phyloP scores from a whole-genome alignment of 176 grass and related monocot species.

The Rhipidocladum racemiflorum region DNA sequence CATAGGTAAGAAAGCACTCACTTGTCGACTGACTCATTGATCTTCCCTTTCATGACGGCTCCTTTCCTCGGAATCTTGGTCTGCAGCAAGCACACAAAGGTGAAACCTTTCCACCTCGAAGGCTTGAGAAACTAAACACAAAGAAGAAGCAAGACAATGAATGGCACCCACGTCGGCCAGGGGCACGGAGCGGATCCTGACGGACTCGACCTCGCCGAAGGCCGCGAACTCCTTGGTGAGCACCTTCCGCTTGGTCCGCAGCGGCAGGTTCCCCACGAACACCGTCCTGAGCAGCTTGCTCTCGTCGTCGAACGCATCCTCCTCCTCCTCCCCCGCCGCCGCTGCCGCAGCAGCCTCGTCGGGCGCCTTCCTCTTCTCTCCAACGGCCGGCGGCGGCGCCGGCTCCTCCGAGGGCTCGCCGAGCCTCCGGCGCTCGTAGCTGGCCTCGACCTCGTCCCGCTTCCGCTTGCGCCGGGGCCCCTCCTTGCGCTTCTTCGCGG shows the following conservation, averaged over 20 bases:
- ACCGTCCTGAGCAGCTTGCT: slow-evolving; percentile 79
- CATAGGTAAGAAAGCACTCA: slow-evolving; percentile 20
- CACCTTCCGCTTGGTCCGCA: slow-evolving; percentile 65
- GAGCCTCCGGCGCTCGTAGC: not conserved
- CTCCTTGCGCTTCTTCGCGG: slow-evolving; percentile 28
- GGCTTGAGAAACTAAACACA: not conserved
- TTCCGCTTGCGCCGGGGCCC: slow-evolving; percentile 38
- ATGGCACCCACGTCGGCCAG: slow-evolving; percentile 66
- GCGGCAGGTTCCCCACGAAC: slow-evolving; percentile 90
- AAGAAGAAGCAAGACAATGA: not conserved
- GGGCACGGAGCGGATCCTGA: slow-evolving; percentile 88
- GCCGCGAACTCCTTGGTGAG: slow-evolving; percentile 63
- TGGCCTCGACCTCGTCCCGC: slow-evolving; percentile 47
- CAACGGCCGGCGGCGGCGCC: slow-evolving; percentile 18
- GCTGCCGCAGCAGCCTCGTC: slow-evolving; percentile 35
- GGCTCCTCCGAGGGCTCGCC: slow-evolving; percentile 3
- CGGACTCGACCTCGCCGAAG: slow-evolving; percentile 77
- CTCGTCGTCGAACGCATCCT: slow-evolving; percentile 75
- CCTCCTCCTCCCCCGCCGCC: slow-evolving; percentile 27
- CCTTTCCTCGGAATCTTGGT: slow-evolving; percentile 74
- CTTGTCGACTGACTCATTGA: slow-evolving; percentile 73
- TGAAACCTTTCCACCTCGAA: not conserved
- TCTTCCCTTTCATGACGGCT: slow-evolving; percentile 60
- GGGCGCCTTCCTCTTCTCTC: slow-evolving; percentile 70
- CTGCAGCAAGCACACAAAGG: slow-evolving; percentile 39